Evolutionary conservation across 345 rosid species (phyloP).

Genomic region (Hibiscus tridactylites): DNA sequence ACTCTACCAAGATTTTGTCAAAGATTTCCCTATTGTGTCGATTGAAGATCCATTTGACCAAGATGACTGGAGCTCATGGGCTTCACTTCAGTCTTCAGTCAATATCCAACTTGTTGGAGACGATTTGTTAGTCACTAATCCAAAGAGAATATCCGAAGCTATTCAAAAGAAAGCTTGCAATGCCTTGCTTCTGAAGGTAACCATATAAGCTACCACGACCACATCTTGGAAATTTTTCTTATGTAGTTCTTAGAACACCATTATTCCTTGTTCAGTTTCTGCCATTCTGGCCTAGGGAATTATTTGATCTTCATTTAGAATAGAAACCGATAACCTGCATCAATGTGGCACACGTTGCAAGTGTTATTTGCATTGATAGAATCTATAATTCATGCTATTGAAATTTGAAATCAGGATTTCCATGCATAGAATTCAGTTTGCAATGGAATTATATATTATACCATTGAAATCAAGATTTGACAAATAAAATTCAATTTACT

Average conservation of each 20-base stretch:
- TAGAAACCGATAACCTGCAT: not conserved
- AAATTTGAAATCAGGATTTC: not conserved
- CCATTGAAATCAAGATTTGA: not conserved
- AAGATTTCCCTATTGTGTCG: constrained; percentile 85
- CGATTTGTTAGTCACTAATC: constrained; percentile 95
- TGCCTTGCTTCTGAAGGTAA: constrained; percentile 80
- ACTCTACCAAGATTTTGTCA: constrained; percentile 77
- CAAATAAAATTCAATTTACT: not conserved
- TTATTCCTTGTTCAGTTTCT: not conserved
- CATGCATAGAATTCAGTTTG: not conserved
- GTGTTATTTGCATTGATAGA: not conserved
- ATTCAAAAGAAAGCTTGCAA: constrained; percentile 87
- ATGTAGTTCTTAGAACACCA: not conserved
- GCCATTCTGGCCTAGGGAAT: not conserved
- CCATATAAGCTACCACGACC: not conserved
- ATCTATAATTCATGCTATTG: not conserved
- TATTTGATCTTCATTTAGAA: constrained; percentile 1
- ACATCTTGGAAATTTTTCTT: not conserved
- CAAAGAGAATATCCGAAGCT: constrained; percentile 88
- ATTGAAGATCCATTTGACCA: constrained; percentile 98
- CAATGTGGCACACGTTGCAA: not conserved
- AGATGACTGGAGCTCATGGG: constrained; percentile 98
- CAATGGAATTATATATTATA: not conserved
- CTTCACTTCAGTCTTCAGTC: constrained; percentile 75
- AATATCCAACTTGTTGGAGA: constrained; percentile 91